Percentiles rank a stretch among this genome's conserved stretches.
Evolutionary conservation across 768 basidiomycete genomes (phyloP).

Genomic region (Amanita brunnescens): DNA sequence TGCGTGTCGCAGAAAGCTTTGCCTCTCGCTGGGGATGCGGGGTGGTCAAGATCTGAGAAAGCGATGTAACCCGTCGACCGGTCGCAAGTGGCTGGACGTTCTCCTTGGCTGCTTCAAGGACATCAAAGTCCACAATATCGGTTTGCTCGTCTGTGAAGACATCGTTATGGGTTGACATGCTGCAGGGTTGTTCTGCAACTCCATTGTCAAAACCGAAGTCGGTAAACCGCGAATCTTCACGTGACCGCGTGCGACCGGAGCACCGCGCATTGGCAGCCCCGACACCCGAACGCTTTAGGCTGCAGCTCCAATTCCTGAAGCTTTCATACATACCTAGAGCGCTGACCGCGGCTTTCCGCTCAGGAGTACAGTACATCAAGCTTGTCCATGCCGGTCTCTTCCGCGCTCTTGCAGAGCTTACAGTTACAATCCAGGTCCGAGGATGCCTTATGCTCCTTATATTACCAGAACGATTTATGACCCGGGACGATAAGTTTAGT

Average conservation of each 20-base stretch:
- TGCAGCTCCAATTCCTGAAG: too few relatives aligned
- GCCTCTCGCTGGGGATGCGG: slow-evolving; percentile 72
- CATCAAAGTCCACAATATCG: slow-evolving; percentile 67
- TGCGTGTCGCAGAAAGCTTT: slow-evolving; percentile 56
- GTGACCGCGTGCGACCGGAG: slow-evolving; percentile 5
- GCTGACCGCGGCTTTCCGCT: too few relatives aligned
- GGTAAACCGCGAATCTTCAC: not conserved
- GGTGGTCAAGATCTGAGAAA: slow-evolving; percentile 65
- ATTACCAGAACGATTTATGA: too few relatives aligned
- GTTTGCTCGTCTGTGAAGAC: slow-evolving; percentile 32
- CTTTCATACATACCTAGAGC: too few relatives aligned
- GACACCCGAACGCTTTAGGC: not conserved
- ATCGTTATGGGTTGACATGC: slow-evolving; percentile 22
- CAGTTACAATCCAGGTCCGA: too few relatives aligned
- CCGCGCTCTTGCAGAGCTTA: too few relatives aligned
- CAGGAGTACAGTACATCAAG: too few relatives aligned
- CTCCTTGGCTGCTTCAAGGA: slow-evolving; percentile 79
- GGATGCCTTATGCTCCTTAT: too few relatives aligned
- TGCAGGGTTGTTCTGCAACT: not conserved
- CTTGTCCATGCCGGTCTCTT: too few relatives aligned
- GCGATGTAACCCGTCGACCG: slow-evolving; percentile 71
- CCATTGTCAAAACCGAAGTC: not conserved
- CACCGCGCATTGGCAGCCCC: not conserved
- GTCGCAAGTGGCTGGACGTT: slow-evolving; percentile 78
- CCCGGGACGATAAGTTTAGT: too few relatives aligned